Percentiles rank a stretch among this genome's conserved stretches.
These are phyloP conservation scores for Eucalyptus cloeziana DNA, from an alignment of 345 rosid species.

Conservation along the genomic window DNA sequence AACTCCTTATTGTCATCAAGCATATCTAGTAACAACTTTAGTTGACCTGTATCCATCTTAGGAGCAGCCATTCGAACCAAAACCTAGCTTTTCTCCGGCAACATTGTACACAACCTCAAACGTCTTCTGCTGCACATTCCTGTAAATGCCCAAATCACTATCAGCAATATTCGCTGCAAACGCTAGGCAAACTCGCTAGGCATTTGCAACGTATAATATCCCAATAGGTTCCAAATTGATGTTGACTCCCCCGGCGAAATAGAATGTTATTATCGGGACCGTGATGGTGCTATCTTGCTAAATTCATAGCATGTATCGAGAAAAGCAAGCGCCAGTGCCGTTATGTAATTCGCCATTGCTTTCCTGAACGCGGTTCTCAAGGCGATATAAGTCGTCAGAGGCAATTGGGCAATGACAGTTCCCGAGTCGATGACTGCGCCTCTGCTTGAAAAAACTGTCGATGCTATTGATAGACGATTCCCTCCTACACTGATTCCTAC, in stretches of 20 bases:
- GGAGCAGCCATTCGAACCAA: neutral
- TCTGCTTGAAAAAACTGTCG: neutral
- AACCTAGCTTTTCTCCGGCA: neutral
- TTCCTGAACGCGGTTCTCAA: neutral
- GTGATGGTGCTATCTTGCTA: neutral
- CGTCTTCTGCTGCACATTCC: conserved; percentile 4
- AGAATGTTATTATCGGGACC: neutral
- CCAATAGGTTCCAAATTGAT: neutral
- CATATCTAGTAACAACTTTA: neutral
- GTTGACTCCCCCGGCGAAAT: neutral
- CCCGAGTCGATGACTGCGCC: conserved; percentile 12
- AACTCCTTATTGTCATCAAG: neutral
- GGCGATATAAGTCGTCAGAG: conserved; percentile 1
- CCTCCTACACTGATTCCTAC: conserved; percentile 2
- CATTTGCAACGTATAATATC: neutral
- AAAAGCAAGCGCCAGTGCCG: neutral
- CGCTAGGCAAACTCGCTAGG: neutral
- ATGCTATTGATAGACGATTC: neutral
- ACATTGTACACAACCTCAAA: conserved; percentile 5
- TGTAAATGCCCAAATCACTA: neutral
- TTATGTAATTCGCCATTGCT: neutral
- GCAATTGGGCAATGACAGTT: conserved; percentile 9
- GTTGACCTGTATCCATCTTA: neutral
- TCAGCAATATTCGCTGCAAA: neutral
- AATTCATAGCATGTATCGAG: conserved; percentile 12